Evolutionary conservation across 2,329 filamentous ascomycete species (phyloP), one percentile per base, ranked within the genome.

Genomic region (Aspergillus pseudoviridinutans): DNA sequence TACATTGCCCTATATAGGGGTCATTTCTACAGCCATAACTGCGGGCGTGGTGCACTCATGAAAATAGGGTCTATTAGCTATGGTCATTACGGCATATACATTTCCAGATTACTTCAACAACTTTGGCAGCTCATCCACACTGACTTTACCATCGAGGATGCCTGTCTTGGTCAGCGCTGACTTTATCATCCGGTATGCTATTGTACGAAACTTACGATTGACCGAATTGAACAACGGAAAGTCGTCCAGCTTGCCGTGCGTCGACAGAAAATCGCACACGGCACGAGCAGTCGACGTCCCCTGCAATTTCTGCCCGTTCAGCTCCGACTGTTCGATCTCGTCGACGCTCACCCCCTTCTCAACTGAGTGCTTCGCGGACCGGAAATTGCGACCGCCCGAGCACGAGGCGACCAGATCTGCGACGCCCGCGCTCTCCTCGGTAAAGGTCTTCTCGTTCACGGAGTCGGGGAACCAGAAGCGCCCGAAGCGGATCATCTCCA

Each of bases 401-500:
- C 58, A 62, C 27, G 60, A 62, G 4, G 60, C 58, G 9, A 64
- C 55, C 53, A 64, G 24, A 38, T 62, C 61, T 1, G 65, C 66
- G 32, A 68, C 65, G 8, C 66, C 65, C 5, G 65, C 65, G 32
- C 66, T 68, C 42, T 64, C 60, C 53, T 62, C 60, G 3, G 61
- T 62, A n/a, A 64, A 64, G 0, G 58, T 64, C 41, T 29, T 44
- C 55, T 62, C 58, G 9, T 64, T 49, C 6, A 63, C 61, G 2
- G 59, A 61, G 12, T 51, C 50, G 1, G 61, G 61, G n/a, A 63
- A 63, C 61, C 61, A 64, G 24, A 57, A 58, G n/a, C 57, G 56
- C 8, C 92, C 92, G 65, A 97, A 97, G 71, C 88, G 88, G 68
- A 96, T 89, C 87, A 95, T 95, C 77, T 97, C 92, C 63, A 95